A percentile compares a stretch with the other conserved stretches of the same genome.
These are phyloP conservation scores for Trypanosoma avium DNA, from an alignment of 208 protist genomes.

Conservation along the genomic window DNA sequence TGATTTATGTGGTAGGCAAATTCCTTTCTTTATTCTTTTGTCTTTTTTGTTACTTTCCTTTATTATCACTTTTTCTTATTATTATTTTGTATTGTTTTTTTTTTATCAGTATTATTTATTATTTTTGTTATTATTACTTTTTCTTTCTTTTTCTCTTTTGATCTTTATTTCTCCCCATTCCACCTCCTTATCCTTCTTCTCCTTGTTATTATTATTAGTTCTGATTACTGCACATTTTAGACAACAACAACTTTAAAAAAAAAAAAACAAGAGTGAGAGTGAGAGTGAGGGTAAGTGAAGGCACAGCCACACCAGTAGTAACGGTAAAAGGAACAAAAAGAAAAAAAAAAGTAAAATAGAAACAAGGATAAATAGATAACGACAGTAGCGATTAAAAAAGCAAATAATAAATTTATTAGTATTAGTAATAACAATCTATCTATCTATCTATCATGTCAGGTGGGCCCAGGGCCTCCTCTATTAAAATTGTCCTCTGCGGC, in stretches of 20 bases:
- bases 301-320: too few relatives aligned
- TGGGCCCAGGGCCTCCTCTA: not conserved
- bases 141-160: not conserved
- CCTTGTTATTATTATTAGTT: constrained; percentile 2
- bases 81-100: constrained; percentile 13
- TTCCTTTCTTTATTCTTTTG: constrained; percentile 27
- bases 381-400: too few relatives aligned
- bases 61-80: not conserved
- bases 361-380: too few relatives aligned
- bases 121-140: constrained; percentile 1
- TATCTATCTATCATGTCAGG: not conserved
- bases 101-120: not conserved
- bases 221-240: too few relatives aligned
- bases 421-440: not conserved
- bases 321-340: too few relatives aligned
- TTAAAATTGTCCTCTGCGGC: constrained; percentile 26
- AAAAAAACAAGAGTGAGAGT: too few relatives aligned
- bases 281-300: too few relatives aligned
- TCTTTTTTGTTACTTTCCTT: constrained; percentile 16
- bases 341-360: too few relatives aligned
- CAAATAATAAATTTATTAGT: not conserved
- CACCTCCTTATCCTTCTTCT: not conserved
- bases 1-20: not conserved
- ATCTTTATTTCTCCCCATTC: constrained; percentile 3
- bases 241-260: too few relatives aligned